Evolutionary conservation across 306 rosid genomes (phyloP), one percentile per base, ranked within the genome.

Genomic region (Cucumis melo): DNA sequence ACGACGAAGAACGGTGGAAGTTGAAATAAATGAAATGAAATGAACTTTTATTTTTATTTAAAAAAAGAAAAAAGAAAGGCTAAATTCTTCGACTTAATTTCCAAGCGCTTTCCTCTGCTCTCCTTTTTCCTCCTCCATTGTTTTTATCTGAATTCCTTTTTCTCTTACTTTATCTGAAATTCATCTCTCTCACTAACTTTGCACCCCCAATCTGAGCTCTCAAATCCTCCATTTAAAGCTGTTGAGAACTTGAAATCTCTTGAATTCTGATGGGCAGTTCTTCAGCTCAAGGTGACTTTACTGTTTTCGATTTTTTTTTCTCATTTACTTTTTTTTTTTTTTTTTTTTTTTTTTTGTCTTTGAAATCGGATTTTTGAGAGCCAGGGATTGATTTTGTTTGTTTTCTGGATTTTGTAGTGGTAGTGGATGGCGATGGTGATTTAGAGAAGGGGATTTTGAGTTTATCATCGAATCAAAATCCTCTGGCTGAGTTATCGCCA

Each of bases 401-500:
- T 9, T 80, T 19, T 46, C 24, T 41, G 24, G 56, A 46, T 9
- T 9, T 64, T 77, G 39, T 21, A 60, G 75, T 65, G 15, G 76
- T 27, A 10, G 82, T 75, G 81, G 88, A 82, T 79, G 86, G 56
- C 63, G 88, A 80, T 82, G 86, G 79, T 65, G 93, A 83, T 56
- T 61, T 59, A 20, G 88, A 84, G 84, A 78, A 78, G 51, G 87
- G 79, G 39, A 59, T 60, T 78, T 73, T 84, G 86, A 76, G 83
- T 61, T 61, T 87, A 68, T 9, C 82, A 5, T 60, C 73, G 15
- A 71, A 32, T 63, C 87, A 72, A 21, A 89, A 80, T 48, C 77
- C 87, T 10, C 56, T 82, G 12, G 82, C 86, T 0, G 91, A 87
- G 56, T 79, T 90, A 19, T 85, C 97, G 7, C 94, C 94, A 59